Evolutionary conservation across 768 basidiomycete species (phyloP).

Genomic region (Rubroboletus satanas): DNA sequence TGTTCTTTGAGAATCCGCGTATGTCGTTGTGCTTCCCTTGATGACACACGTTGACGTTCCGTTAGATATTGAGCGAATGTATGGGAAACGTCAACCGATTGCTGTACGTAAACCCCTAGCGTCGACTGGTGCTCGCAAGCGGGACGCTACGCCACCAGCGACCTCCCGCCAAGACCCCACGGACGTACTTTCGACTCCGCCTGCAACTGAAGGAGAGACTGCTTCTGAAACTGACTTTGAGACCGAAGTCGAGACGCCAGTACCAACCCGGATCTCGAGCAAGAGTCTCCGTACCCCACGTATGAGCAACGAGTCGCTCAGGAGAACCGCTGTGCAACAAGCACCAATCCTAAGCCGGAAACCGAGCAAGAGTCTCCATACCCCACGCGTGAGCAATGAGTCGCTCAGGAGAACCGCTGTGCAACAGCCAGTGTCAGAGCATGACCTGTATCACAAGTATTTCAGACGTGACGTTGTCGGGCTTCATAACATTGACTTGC

Average conservation of each 20-base stretch:
- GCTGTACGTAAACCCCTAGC: conserved; percentile 73
- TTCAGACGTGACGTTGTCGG: conserved; percentile 86
- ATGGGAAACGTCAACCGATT: conserved; percentile 88
- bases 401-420: not conserved
- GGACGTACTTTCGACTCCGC: conserved; percentile 49
- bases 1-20: conserved; percentile 98
- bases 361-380: not conserved
- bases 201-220: conserved; percentile 68
- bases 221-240: conserved; percentile 69
- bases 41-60: not conserved
- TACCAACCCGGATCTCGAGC: conserved; percentile 7
- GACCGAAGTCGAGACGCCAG: conserved; percentile 55
- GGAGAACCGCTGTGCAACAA: not conserved
- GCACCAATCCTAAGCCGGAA: conserved; percentile 26
- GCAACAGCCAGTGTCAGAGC: conserved; percentile 52
- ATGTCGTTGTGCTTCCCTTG: conserved; percentile 31
- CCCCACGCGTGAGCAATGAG: not conserved
- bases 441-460: conserved; percentile 86
- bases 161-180: conserved; percentile 20
- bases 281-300: not conserved
- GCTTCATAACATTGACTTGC: conserved; percentile 75
- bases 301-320: conserved; percentile 7
- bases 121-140: conserved; percentile 19
- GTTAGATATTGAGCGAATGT: conserved; percentile 87
- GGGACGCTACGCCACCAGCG: conserved; percentile 8